These are phyloP conservation scores for Claviceps lovelessii DNA, from an alignment of 2,329 filamentous ascomycete species.

Conservation along the genomic window DNA sequence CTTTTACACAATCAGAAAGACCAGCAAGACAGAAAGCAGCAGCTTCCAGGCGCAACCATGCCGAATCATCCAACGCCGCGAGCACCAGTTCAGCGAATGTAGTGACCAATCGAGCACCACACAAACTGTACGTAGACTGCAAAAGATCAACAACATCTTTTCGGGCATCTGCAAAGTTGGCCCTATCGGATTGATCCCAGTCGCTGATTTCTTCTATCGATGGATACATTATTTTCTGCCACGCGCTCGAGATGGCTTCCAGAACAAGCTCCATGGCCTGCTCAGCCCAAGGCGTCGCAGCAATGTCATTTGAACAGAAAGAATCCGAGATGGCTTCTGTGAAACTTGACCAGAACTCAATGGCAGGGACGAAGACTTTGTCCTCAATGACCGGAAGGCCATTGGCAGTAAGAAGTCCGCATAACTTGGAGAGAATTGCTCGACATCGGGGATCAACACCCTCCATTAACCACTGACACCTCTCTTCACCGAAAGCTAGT, in stretches of 20 bases:
- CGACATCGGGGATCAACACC: constrained; percentile 34
- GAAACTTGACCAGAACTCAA: constrained; percentile 73
- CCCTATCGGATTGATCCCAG: constrained; percentile 58
- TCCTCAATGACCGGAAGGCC: constrained; percentile 60
- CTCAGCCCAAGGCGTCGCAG: constrained; percentile 39
- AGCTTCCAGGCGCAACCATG: constrained; percentile 47
- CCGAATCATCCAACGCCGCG: constrained; percentile 30
- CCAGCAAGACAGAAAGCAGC: constrained; percentile 49
- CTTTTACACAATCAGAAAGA: constrained; percentile 50
- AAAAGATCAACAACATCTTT: constrained; percentile 69
- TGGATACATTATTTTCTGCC: constrained; percentile 57
- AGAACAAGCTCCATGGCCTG: constrained; percentile 45
- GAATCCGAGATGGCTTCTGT: constrained; percentile 53
- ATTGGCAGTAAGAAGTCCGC: constrained; percentile 48
- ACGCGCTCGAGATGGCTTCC: constrained; percentile 50
- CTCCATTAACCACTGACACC: constrained; percentile 44
- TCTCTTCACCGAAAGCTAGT: constrained; percentile 54
- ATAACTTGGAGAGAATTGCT: constrained; percentile 43
- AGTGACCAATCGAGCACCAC: constrained; percentile 39
- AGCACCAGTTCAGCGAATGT: constrained; percentile 43
- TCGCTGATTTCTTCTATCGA: constrained; percentile 37
- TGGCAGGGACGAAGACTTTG: constrained; percentile 55
- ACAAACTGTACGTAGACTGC: constrained; percentile 52
- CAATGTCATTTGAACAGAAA: constrained; percentile 34
- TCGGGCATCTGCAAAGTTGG: constrained; percentile 56